These are phyloP conservation scores for Yarrowia sp. DNA, from an alignment of 805 yeast genomes.

Conservation along the genomic window DNA sequence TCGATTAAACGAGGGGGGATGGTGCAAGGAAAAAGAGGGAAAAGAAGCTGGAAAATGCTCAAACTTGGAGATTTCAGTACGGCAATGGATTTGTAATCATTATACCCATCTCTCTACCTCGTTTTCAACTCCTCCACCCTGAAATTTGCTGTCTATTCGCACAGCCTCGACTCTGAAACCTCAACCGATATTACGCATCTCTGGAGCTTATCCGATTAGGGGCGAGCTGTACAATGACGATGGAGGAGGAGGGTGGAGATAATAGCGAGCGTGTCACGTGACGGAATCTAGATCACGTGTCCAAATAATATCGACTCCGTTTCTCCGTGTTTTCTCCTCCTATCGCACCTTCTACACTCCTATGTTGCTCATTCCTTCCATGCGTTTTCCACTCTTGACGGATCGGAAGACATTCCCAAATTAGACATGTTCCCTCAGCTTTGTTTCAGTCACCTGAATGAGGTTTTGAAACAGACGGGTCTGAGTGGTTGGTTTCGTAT, in stretches of 20 bases:
- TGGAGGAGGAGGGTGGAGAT: not conserved
- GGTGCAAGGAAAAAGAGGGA: not conserved
- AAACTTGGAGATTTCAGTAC: no score
- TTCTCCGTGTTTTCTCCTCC: no score
- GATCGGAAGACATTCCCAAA: constrained; percentile 9
- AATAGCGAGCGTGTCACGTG: not conserved
- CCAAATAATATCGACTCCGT: no score
- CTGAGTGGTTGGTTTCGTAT: no score
- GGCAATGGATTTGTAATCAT: no score
- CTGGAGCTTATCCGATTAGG: constrained; percentile 19
- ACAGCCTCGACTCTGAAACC: constrained; percentile 18
- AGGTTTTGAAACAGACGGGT: no score
- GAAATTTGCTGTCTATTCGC: not conserved
- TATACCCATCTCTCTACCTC: no score
- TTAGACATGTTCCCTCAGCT: constrained; percentile 13
- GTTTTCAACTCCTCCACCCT: no score
- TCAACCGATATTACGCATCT: constrained; percentile 23
- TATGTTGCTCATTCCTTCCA: not conserved
- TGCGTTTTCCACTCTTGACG: not conserved
- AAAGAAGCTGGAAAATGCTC: no score
- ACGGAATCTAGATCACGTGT: not conserved
- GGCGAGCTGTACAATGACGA: constrained; percentile 2
- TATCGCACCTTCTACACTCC: no score
- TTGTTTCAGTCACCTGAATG: not conserved
- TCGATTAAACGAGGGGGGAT: no score